Conservation (phyloP, 1,284 basidiomycete genomes). For the Irpex rosettiformis region DNA sequence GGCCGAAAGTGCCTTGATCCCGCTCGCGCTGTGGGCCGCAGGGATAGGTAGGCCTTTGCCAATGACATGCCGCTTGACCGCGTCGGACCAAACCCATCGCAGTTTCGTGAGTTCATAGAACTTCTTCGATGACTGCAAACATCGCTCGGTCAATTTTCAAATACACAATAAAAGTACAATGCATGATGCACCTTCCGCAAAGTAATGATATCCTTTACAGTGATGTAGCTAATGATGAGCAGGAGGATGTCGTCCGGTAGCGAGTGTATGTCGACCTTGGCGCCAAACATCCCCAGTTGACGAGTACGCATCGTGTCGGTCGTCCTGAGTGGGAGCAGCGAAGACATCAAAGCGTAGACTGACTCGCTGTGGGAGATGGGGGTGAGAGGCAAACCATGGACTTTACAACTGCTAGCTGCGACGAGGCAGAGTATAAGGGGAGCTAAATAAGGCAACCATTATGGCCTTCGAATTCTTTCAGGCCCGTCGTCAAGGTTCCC, state of each 20-base stretch:
- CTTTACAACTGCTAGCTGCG: not conserved
- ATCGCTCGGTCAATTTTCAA: not conserved
- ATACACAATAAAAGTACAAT: conserved; percentile 3
- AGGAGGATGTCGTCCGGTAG: conserved; percentile 36
- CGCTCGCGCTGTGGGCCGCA: conserved; percentile 19
- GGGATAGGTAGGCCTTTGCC: conserved; percentile 32
- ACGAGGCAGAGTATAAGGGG: conserved; percentile 2
- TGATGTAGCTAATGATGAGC: conserved; percentile 30
- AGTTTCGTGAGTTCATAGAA: conserved; percentile 30
- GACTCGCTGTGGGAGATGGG: not conserved
- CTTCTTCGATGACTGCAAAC: conserved; percentile 29
- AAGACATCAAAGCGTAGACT: not conserved
- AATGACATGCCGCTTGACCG: conserved; percentile 32
- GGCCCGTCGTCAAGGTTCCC: not conserved
- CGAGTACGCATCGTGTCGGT: not conserved
- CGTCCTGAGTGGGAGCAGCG: not conserved
- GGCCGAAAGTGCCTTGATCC: conserved; percentile 29
- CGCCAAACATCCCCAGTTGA: not conserved
- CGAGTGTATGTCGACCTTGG: conserved; percentile 7
- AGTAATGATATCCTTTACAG: conserved; percentile 32
- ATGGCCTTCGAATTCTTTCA: not conserved
- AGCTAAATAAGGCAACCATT: not conserved
- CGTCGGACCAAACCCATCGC: conserved; percentile 37
- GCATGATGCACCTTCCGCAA: conserved; percentile 30
- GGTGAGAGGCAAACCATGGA: not conserved